Conservation (phyloP, 345 rosid genomes). For the Hibiscus syriacus region DNA sequence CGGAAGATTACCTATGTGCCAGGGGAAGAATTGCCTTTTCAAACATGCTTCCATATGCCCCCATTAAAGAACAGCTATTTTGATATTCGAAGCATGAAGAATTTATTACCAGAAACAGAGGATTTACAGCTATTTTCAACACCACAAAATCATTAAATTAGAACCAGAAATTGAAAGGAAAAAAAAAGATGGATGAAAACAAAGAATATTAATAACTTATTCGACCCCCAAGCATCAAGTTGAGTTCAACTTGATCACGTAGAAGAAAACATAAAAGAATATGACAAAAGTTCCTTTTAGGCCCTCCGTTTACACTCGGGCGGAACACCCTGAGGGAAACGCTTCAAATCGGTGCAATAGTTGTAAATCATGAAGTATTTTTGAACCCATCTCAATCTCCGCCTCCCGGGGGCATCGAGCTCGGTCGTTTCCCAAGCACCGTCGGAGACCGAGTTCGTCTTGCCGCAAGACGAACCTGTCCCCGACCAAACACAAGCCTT, state of each 20-base stretch:
- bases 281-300: not conserved
- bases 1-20: not conserved
- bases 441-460: not conserved
- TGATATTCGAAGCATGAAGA: not conserved
- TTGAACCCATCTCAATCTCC: slow-evolving; percentile 47
- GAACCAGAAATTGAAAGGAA: slow-evolving; percentile 11
- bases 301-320: slow-evolving; percentile 25
- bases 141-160: slow-evolving; percentile 2
- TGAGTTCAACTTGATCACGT: not conserved
- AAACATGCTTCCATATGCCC: not conserved
- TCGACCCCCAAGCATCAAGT: not conserved
- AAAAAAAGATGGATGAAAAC: not conserved
- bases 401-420: slow-evolving; percentile 20
- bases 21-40: not conserved
- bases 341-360: slow-evolving; percentile 40
- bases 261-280: not conserved
- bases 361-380: slow-evolving; percentile 46
- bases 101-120: slow-evolving; percentile 21
- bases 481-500: slow-evolving; percentile 24
- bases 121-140: slow-evolving; percentile 16
- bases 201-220: not conserved
- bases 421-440: slow-evolving; percentile 25
- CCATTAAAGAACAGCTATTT: not conserved
- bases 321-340: slow-evolving; percentile 36
- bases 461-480: slow-evolving; percentile 20